A percentile compares a stretch with the other conserved stretches of the same genome.
Conservation (phyloP, 2,329 filamentous ascomycete species). For the Magnaporthiopsis rhizophila region DNA sequence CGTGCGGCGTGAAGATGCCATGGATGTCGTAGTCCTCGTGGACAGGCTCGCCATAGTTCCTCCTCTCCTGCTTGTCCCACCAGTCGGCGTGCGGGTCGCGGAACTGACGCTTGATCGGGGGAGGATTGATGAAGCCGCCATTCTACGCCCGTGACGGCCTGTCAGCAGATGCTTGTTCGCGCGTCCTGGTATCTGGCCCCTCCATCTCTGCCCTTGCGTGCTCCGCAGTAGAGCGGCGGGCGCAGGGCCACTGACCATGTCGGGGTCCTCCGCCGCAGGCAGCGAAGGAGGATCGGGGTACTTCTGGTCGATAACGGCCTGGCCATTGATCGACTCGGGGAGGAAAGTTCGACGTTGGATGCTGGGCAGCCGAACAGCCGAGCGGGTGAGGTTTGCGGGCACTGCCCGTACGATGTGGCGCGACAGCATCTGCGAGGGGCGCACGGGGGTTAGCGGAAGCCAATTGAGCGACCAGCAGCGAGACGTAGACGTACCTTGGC, state of each 20-base stretch:
- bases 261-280: conserved; percentile 56
- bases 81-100: conserved; percentile 89
- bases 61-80: conserved; percentile 96
- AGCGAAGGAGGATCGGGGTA: conserved; percentile 39
- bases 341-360: conserved; percentile 51
- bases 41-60: conserved; percentile 93
- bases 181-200: not conserved
- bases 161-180: conserved; percentile 13
- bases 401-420: conserved; percentile 36
- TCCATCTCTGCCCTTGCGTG: not conserved
- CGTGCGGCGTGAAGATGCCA: conserved; percentile 79
- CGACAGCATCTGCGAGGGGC: conserved; percentile 48
- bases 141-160: conserved; percentile 48
- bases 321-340: conserved; percentile 39
- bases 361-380: conserved; percentile 38
- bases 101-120: conserved; percentile 75
- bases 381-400: conserved; percentile 4
- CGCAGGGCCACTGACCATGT: conserved; percentile 44
- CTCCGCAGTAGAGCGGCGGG: not conserved
- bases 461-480: conserved; percentile 6
- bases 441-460: not conserved
- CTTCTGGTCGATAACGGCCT: conserved; percentile 40
- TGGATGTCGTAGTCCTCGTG: conserved; percentile 95
- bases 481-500: conserved; percentile 7
- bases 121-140: conserved; percentile 75